Evolutionary conservation across 148 eudicot species (phyloP), one percentile per base, ranked within the genome.

Genomic region (Cornus florida): DNA sequence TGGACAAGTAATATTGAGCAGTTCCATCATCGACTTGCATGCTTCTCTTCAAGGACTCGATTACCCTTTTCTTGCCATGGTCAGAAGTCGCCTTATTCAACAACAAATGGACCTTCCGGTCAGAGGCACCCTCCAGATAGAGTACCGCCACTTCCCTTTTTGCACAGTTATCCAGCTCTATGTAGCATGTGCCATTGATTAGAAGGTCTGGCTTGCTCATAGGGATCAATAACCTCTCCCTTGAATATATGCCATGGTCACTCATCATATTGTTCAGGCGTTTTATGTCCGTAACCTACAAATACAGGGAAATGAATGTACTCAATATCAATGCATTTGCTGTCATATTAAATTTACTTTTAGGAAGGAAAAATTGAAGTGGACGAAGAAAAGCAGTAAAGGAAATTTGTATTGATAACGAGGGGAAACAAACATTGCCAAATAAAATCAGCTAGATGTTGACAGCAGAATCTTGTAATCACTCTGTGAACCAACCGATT

Each of bases 201-300:
- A 97, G 96, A 70, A 90, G 68, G 70, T 85, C 87, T 1, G 94
- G 92, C 16, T 87, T 85, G 84, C 84, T 90, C 32, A 97, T 75
- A 10, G 97, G 99, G 72, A 97, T 89, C 22, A 97, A 91, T 76
- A 97, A 78, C 70, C 99, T 86, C 76, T 91, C 95, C 86, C 99
- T 88, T 24, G 98, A 97, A 86, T 91, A 87, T 81, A 97, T 97
- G 69, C 99, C 99, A 71, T 97, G 98, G 79, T 97, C 99, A 75
- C 99, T 94, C 95, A 97, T 94, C 99, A 97, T 97, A 85, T 94
- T 97, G 89, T 97, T 97, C 81, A 97, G 69, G 39, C 98, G 99
- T 81, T 91, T 94, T 48, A 97, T 87, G 72, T 89, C 98, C 88
- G 84, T 86, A 70, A 92, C 95, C 99, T 97, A 89, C 39, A 79